Percentiles rank a stretch among this genome's conserved stretches.
These are phyloP conservation scores for Seiridium cupressi DNA, from an alignment of 2,329 filamentous ascomycete genomes.

Conservation along the genomic window DNA sequence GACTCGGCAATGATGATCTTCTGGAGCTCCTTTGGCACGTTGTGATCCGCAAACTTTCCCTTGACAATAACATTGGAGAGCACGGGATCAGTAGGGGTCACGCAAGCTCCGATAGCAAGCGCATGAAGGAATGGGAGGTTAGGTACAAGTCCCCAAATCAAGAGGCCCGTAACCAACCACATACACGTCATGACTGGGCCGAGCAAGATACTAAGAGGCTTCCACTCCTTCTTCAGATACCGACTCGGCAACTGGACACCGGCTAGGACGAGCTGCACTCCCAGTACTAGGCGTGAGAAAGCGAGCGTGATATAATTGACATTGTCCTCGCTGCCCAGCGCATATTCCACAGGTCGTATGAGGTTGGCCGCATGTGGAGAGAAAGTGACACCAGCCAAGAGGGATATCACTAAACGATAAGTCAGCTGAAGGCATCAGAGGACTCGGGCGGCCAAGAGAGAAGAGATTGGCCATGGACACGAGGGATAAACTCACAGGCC, in stretches of 20 bases:
- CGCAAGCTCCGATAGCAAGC: constrained; percentile 76
- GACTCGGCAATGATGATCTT: constrained; percentile 80
- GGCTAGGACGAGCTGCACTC: constrained; percentile 85
- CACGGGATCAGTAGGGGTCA: constrained; percentile 90
- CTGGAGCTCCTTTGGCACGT: constrained; percentile 79
- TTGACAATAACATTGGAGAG: constrained; percentile 89
- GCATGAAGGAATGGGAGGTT: constrained; percentile 73
- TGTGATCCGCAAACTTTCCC: constrained; percentile 88
- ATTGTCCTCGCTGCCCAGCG: constrained; percentile 50
- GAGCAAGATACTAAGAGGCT: constrained; percentile 68
- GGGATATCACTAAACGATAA: constrained; percentile 67
- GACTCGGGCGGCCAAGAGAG: background rate
- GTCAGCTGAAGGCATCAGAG: no score
- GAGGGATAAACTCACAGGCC: constrained; percentile 60
- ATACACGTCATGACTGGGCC: constrained; percentile 83
- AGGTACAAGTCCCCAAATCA: constrained; percentile 76
- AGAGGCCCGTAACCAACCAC: constrained; percentile 79
- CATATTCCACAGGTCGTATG: constrained; percentile 74
- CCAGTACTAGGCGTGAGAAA: constrained; percentile 83
- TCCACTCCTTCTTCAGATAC: constrained; percentile 79
- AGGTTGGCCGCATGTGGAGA: constrained; percentile 76
- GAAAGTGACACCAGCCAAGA: constrained; percentile 75
- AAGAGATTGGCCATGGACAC: background rate
- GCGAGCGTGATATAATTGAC: constrained; percentile 75
- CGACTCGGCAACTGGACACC: constrained; percentile 84